Conservation (phyloP, 208 protist species). For the Acanthamoeba lenticulata region DNA sequence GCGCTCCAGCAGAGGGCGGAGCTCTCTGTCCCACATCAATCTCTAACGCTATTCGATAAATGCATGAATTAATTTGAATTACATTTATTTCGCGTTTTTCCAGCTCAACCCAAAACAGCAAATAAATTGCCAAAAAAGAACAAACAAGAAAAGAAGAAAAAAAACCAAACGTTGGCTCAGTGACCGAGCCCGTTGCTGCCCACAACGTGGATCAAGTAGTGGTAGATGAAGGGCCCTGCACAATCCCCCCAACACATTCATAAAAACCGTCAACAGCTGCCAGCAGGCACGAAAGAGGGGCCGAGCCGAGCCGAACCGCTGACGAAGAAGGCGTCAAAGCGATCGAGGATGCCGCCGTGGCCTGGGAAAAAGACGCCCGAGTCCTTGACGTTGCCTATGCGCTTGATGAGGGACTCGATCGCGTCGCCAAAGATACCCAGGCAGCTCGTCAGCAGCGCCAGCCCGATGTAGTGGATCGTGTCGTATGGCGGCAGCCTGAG, state of each 20-base stretch:
- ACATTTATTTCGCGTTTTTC: background rate
- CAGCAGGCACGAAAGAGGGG: background rate
- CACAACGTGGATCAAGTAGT: slow-evolving; percentile 14
- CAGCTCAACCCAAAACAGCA: background rate
- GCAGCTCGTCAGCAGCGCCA: slow-evolving; percentile 9
- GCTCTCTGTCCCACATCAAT: background rate
- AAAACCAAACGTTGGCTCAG: too few relatives aligned
- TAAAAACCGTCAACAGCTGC: background rate
- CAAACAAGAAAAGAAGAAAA: background rate
- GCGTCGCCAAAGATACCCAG: slow-evolving; percentile 45
- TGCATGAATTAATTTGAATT: background rate
- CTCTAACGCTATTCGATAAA: background rate
- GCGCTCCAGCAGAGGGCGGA: background rate
- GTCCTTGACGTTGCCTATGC: slow-evolving; percentile 46
- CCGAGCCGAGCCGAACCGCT: background rate
- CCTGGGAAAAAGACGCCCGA: slow-evolving; percentile 59
- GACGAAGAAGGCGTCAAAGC: slow-evolving; percentile 62
- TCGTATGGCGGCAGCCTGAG: background rate
- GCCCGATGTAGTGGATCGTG: slow-evolving; percentile 12
- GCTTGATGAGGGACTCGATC: slow-evolving; percentile 55
- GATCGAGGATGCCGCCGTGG: slow-evolving; percentile 54
- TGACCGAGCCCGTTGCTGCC: background rate
- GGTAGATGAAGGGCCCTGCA: background rate
- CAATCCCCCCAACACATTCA: too few relatives aligned
- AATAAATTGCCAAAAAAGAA: background rate